phyloP scores from a whole-genome alignment of 495 filamentous ascomycete genomes.

The Xylaria bambusicola region DNA sequence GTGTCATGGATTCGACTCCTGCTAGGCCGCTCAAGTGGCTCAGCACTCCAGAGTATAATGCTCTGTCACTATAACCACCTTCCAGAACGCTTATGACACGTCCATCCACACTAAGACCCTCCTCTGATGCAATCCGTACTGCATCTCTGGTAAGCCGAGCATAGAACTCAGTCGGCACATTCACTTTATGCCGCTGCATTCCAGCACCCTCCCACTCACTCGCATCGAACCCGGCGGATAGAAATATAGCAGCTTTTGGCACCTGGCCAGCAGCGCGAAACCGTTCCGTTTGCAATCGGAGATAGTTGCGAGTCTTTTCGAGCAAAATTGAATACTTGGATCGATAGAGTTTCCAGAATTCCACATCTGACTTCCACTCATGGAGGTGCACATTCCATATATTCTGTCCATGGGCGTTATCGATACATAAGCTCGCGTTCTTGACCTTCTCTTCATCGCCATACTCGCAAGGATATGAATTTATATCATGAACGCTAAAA shows the following conservation, averaged over 20 bases:
- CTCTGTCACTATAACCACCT: conserved; percentile 92
- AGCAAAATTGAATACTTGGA: conserved; percentile 72
- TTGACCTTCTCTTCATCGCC: conserved; percentile 88
- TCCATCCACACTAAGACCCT: conserved; percentile 73
- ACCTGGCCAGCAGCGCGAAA: conserved; percentile 51
- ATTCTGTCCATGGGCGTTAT: conserved; percentile 86
- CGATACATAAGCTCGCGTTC: conserved; percentile 88
- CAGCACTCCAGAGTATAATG: conserved; percentile 80
- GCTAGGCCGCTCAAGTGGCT: conserved; percentile 83
- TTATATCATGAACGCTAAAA: conserved; percentile 95
- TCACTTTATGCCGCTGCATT: conserved; percentile 93
- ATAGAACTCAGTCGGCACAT: conserved; percentile 96
- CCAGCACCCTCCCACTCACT: conserved; percentile 88
- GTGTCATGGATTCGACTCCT: conserved; percentile 46
- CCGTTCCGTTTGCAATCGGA: conserved; percentile 67
- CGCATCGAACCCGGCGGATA: conserved; percentile 95
- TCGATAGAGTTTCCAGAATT: conserved; percentile 89
- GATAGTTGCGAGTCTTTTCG: conserved; percentile 75
- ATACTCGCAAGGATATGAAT: conserved; percentile 91
- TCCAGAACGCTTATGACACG: conserved; percentile 90
- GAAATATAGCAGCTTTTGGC: conserved; percentile 84
- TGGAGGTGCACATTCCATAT: conserved; percentile 97
- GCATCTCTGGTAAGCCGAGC: conserved; percentile 85
- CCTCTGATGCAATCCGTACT: conserved; percentile 78
- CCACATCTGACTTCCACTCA: conserved; percentile 73